Evolutionary conservation across 2,329 filamentous ascomycete genomes (phyloP), one percentile per base, ranked within the genome.

Genomic region (Ophiosphaerella narmari): DNA sequence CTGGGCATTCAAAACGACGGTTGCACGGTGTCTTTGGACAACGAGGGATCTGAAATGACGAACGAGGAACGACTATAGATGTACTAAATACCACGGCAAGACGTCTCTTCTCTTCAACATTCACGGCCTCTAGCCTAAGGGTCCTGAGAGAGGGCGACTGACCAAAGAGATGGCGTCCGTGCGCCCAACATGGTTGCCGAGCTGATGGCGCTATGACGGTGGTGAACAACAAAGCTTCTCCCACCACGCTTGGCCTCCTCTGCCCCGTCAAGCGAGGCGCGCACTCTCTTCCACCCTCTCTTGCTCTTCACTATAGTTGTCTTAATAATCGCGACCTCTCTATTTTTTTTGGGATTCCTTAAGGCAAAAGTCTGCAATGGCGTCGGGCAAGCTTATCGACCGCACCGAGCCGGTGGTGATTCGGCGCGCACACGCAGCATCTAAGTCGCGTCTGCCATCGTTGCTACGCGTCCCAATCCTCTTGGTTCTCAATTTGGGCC

Each of bases 401-500:
- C 69, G 68, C 62, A 53, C 54, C 23, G 55, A 61, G 52, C 63
- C 68, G 16, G 47, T 54, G 13, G 62, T 68, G 26, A 53, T 72
- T 23, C 53, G 62, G 8, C 56, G 58, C 48, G 52, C 60, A 33
- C 58, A 59, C 43, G 53, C 60, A 39, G 62, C 64, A 21, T 50
- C 54, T 21, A 61, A 59, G 43, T 68, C 68, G 41, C 58, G 66
- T 46, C 66, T 78, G 38, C 73, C 74, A 7, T 41, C 59, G 13
- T 56, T 54, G 35, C 54, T 78, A 50, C 74, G 74, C 50, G 72
- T 78, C 41, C 70, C 72, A 21, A 68, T 78, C 39, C 67, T 77
- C 24, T 72, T 82, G n/a, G 48, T 81, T 14, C 67, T 80, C 51
- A 84, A 79, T 72, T 78, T 92, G 50, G 76, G 78, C 29, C 74